Evolutionary conservation across 176 grass and related monocot genomes (phyloP).

Genomic region (Elaeis guineensis): DNA sequence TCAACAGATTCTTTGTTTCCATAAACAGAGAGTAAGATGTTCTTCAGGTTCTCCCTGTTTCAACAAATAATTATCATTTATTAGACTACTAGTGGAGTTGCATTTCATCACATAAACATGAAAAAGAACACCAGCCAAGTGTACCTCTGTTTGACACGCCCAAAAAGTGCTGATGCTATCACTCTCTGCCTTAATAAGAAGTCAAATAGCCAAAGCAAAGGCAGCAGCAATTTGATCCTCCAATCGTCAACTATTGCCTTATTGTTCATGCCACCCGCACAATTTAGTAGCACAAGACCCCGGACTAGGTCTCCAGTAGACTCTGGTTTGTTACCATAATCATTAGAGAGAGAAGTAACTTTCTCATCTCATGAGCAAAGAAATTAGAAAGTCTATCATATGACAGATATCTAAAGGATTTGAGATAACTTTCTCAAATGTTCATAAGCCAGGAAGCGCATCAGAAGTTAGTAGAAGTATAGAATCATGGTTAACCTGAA

Average conservation of each 20-base stretch:
- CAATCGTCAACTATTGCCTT: slow-evolving; percentile 95
- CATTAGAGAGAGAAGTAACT: slow-evolving; percentile 1
- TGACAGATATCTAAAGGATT: too few relatives aligned
- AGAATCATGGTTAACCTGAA: slow-evolving; percentile 38
- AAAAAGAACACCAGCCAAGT: not conserved
- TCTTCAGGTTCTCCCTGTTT: slow-evolving; percentile 41
- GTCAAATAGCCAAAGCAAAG: slow-evolving; percentile 79
- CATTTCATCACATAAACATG: not conserved
- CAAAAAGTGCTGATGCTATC: slow-evolving; percentile 67
- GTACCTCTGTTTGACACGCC: slow-evolving; percentile 61
- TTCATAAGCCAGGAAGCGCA: too few relatives aligned
- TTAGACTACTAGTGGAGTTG: not conserved
- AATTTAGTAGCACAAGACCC: slow-evolving; percentile 83
- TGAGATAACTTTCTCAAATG: too few relatives aligned
- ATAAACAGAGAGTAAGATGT: slow-evolving; percentile 40
- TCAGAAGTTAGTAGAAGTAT: too few relatives aligned
- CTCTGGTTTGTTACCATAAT: slow-evolving; percentile 23
- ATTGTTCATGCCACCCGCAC: slow-evolving; percentile 92
- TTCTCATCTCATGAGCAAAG: not conserved
- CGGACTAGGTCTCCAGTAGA: slow-evolving; percentile 42
- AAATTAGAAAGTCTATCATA: too few relatives aligned
- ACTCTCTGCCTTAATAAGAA: slow-evolving; percentile 62
- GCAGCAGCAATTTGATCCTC: slow-evolving; percentile 78
- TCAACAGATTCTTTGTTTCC: slow-evolving; percentile 38
- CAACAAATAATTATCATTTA: not conserved